Evolutionary conservation across 2,329 filamentous ascomycete species (phyloP), one percentile per base, ranked within the genome.

Genomic region (Fusarium domesticum): DNA sequence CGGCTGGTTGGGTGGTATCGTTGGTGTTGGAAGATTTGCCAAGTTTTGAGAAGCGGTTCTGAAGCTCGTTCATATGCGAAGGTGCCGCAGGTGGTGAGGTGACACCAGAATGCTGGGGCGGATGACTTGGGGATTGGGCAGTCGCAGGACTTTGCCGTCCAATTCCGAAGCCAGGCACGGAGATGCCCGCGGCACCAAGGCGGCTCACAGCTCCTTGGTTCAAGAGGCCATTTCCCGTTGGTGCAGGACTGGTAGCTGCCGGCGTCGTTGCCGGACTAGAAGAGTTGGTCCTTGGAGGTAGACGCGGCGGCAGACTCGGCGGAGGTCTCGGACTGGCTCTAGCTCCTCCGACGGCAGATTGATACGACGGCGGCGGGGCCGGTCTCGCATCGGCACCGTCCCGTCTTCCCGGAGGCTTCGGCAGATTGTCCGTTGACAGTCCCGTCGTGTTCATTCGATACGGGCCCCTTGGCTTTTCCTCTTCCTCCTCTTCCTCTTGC

Each of bases 121-220:
- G 51, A 19, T 57, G 60, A 39, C 60, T 53, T 45, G 61, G 55
- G 31, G 62, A 54, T 33, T 54, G 47, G 34, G 58, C 47, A 42
- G 56, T 49, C 51, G 62, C 37, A 60, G 64, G 45, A 51, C 61
- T 55, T 58, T 48, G 51, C 54, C 60, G 57, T 43, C 81, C 83
- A 48, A 95, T 95, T 5, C 86, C 86, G 4, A 96, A 72, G 0
- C 78, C 85, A 1, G 89, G 85, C 0, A 96, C 88, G 0, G 84
- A 87, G 6, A 96, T 75, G 1, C 90, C 90, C 1, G 87, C 84
- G 30, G 81, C 77, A 10, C 83, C 80, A 7, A 96, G 74, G 33
- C 88, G 77, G 45, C 70, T 75, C 43, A 85, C 64, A 5, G 89
- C 84, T 5, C 74, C 78, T 57, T 75, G 70, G 56, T 80, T 79